Base-by-base conservation (phyloP, 2,329 filamentous ascomycete genomes). In the Colletotrichum sp. region DNA sequence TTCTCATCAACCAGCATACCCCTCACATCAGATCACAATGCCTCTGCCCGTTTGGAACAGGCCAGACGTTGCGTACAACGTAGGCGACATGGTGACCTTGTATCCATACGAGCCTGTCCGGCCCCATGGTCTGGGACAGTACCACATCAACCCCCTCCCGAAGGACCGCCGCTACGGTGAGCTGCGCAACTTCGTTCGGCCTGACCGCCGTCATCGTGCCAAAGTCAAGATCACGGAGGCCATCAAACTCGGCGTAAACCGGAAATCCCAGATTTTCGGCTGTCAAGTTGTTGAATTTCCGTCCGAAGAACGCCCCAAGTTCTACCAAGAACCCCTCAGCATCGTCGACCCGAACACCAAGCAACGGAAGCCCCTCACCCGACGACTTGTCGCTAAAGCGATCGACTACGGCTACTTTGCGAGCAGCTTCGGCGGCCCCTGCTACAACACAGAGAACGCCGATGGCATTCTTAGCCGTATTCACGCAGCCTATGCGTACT, bases 381-480 rank as follows among this genome's bases (percentile, higher is more conserved):
- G n/a, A 18, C 10, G 14, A 10, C 34, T 65, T 21, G 34, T 39
- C 21, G 7, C 18, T 14, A 65, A 65, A 24, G 36, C n/a, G 12
- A 18, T 26, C 34, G 61, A 65, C 34, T 36, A 28, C 2, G 28
- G 28, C 28, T 28, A 28, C 28, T 28, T 28, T 28, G 2, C 32
- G 3, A 30, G 21, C 36, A 16, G 14, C 36, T 28, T 43, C 0
- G 63, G 63, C 0, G 63, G n/a, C 0, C 63, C 63, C 0, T 30
- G 4, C 34, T 3, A 0, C 13, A 48, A 9, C 63, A 0, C 7
- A 1, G 0, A 66, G 16, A 1, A 48, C 0, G 24, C 63, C 0
- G 63, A 66, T 2, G 63, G 36, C 21, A 1, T 48, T 1, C 28
- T 66, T 0, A 28, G 32, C 63, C 63, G 63, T 43, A 26, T 48